Percentiles rank a stretch among this genome's conserved stretches.
These are phyloP conservation scores for Linum tenue DNA, from an alignment of 345 rosid genomes.

Conservation along the genomic window DNA sequence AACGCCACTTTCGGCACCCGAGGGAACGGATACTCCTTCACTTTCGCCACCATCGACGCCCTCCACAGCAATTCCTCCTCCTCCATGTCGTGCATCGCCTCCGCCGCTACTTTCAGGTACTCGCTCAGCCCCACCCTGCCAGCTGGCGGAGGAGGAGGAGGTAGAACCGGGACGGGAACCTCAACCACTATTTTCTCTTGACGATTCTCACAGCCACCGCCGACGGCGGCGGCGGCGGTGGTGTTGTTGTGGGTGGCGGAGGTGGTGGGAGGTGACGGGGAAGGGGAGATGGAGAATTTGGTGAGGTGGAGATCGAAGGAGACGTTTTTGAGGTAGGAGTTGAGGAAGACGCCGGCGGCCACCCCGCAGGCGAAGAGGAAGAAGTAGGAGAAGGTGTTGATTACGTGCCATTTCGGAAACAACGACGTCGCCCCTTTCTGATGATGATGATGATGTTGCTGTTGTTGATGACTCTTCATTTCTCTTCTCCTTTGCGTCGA, in stretches of 20 bases:
- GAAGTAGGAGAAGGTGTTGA: conserved; percentile 11
- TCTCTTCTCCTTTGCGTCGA: too few relatives aligned
- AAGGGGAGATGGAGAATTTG: conserved; percentile 4
- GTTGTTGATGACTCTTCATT: not conserved
- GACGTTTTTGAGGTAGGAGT: conserved; percentile 13
- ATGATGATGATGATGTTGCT: not conserved
- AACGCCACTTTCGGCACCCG: conserved; percentile 21
- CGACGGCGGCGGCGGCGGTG: conserved; percentile 9
- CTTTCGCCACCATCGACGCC: conserved; percentile 16
- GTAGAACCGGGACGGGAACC: not conserved
- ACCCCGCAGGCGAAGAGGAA: conserved; percentile 21
- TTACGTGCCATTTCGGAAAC: conserved; percentile 1
- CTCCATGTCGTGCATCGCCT: conserved; percentile 26
- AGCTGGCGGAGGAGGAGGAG: not conserved
- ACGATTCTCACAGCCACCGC: not conserved
- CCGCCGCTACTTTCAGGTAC: conserved; percentile 5
- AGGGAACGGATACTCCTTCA: conserved; percentile 14
- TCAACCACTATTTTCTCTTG: not conserved
- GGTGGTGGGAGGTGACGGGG: not conserved
- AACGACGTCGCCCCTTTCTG: not conserved
- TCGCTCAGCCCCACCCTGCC: not conserved
- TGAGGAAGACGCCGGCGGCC: conserved; percentile 14
- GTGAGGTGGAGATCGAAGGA: conserved; percentile 8
- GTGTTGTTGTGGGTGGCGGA: not conserved
- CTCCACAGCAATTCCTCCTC: conserved; percentile 31